Percentiles rank a stretch among this genome's conserved stretches.
Evolutionary conservation across 2,329 filamentous ascomycete genomes (phyloP).

Genomic region (Verticillium nubilum): DNA sequence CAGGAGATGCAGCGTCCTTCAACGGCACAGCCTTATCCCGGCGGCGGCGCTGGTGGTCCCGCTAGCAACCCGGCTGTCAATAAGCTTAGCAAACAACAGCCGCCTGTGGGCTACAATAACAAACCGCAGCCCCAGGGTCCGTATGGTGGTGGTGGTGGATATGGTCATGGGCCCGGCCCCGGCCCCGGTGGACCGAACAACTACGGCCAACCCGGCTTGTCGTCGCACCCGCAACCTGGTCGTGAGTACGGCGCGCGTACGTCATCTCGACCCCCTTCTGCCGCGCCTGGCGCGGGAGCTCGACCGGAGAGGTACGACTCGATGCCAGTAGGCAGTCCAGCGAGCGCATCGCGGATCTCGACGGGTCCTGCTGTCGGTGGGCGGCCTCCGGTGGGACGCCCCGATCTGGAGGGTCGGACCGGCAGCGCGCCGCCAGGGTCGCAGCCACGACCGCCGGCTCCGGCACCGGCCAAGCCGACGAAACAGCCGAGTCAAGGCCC

Average conservation of each 20-base stretch:
- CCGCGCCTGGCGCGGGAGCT: slow-evolving; percentile 21
- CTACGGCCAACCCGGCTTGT: slow-evolving; percentile 9
- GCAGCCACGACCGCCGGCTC: slow-evolving; percentile 15
- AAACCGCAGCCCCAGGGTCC: background rate
- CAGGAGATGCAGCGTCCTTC: slow-evolving; percentile 19
- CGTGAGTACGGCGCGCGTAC: slow-evolving; percentile 33
- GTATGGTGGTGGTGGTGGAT: background rate
- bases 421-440: slow-evolving; percentile 30
- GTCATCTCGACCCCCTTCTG: slow-evolving; percentile 19
- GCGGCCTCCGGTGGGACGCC: slow-evolving; percentile 6
- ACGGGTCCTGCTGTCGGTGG: slow-evolving; percentile 3
- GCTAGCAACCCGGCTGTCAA: slow-evolving; percentile 27
- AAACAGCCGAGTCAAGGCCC: slow-evolving; percentile 64
- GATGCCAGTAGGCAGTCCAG: slow-evolving; percentile 13
- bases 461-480: slow-evolving; percentile 28
- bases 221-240: slow-evolving; percentile 18
- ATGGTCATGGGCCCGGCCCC: background rate
- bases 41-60: slow-evolving; percentile 21
- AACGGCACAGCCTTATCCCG: slow-evolving; percentile 18
- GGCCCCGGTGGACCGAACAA: slow-evolving; percentile 4
- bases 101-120: slow-evolving; percentile 16
- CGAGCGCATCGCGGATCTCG: background rate
- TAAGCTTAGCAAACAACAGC: slow-evolving; percentile 31
- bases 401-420: slow-evolving; percentile 19
- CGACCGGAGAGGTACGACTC: slow-evolving; percentile 27